Evolutionary conservation across 2,329 filamentous ascomycete genomes (phyloP), one percentile per base, ranked within the genome.

Genomic region (Pseudohalonectria lignicola): DNA sequence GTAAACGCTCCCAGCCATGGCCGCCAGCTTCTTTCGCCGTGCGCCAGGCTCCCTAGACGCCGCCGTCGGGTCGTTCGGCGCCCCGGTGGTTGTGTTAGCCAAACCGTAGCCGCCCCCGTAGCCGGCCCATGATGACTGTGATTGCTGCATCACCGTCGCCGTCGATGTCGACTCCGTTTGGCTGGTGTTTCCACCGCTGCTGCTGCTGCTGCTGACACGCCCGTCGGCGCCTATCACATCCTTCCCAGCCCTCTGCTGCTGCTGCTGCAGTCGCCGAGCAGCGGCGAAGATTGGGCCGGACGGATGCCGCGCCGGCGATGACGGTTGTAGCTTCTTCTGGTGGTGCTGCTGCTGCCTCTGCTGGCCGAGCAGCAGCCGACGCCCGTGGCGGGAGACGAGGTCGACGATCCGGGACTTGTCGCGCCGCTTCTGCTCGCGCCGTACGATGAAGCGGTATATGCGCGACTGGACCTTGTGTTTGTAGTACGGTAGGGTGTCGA

Each of bases 11-110:
- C 69, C 69, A 1, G 74, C 74, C 62, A 77, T 67, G 31, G 71
- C 72, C 3, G 82, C 85, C 31, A 95, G 64, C 65, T 82, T 93
- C 58, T 73, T 82, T 49, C 90, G 71, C 46, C 86, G 68, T n/a
- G 76, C 71, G 1, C 87, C 86, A 26, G 74, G 70, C 60, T 87
- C 74, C 15, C 64, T 60, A 13, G 19, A 37, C 53, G 36, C 16
- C 21, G 39, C 31, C 20, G 30, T 16, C 17, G 28, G 20, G 25
- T 29, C 10, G n/a, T 11, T 30, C 25, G 19, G 7, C 35, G 15
- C 26, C n/a, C n/a, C n/a, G n/a, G n/a, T n/a, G n/a, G n/a, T n/a
- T n/a, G n/a, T n/a, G n/a, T n/a, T n/a, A n/a, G n/a, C n/a, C n/a
- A n/a, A n/a, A n/a, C n/a, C n/a, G n/a, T n/a, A n/a, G 5, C 5